Conservation (phyloP, 1,139 yeast species). For the Protomyces inouyei region DNA sequence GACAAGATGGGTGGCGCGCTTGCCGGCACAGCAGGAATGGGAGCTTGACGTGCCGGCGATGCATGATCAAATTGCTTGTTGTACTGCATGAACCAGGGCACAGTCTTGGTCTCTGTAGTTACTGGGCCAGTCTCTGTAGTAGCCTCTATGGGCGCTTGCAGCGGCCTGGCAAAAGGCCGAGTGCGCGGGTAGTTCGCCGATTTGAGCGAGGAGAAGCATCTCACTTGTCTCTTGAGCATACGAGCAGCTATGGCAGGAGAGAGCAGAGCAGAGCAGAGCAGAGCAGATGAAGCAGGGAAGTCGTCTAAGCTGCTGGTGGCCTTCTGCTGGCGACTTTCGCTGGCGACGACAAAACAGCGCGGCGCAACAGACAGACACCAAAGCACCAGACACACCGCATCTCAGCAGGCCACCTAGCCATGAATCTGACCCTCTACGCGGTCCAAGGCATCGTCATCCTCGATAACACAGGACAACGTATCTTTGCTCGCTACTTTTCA, state of each 20-base stretch:
- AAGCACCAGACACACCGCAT: background rate
- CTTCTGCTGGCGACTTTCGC: background rate
- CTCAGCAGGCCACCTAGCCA: background rate
- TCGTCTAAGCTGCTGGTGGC: background rate
- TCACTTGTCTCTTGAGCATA: background rate
- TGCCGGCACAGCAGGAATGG: conserved; percentile 6
- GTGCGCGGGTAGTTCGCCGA: background rate
- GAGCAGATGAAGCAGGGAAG: too few species aligned
- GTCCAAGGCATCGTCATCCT: conserved; percentile 55
- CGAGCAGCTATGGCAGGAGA: background rate
- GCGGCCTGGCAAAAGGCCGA: background rate
- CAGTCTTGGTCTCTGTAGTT: background rate
- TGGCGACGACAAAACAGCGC: background rate
- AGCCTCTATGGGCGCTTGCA: background rate
- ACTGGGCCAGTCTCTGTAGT: background rate
- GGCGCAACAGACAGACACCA: background rate
- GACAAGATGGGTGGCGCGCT: conserved; percentile 7
- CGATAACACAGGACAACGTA: conserved; percentile 74
- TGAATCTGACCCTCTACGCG: conserved; percentile 44
- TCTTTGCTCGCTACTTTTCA: conserved; percentile 78
- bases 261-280: too few species aligned
- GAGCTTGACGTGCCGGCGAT: background rate
- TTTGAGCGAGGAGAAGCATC: background rate
- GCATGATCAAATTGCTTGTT: conserved; percentile 18
- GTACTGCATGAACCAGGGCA: conserved; percentile 25